phyloP scores from a whole-genome alignment of 441 rosid genomes.

The Mallotus japonicus region DNA sequence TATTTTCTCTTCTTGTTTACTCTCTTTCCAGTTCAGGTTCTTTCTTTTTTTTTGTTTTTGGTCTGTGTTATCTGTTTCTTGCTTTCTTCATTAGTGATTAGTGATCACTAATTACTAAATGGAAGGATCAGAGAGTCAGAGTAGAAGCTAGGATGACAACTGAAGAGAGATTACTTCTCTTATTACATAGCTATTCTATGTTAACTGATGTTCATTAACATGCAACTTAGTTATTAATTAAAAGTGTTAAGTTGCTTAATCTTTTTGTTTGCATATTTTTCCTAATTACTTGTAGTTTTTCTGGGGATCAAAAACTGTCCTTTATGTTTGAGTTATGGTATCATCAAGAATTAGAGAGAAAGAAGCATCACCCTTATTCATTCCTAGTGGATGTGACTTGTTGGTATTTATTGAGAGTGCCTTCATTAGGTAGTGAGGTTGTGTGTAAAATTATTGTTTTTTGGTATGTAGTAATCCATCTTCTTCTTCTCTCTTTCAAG shows the following conservation, averaged over 20 bases:
- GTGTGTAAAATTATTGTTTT: neutral
- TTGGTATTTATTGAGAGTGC: neutral
- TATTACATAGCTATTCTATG: conserved; percentile 18
- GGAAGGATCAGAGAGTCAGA: conserved; percentile 1
- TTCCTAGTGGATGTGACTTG: neutral
- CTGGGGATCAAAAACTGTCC: neutral
- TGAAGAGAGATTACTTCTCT: conserved; percentile 11
- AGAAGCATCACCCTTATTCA: neutral
- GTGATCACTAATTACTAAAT: conserved; percentile 17
- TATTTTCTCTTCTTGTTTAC: neutral
- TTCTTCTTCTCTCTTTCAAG: neutral
- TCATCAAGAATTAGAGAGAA: neutral
- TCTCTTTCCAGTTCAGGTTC: neutral
- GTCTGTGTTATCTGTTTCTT: conserved; percentile 6
- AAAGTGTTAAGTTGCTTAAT: too few relatives aligned
- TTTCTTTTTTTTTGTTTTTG: conserved; percentile 7
- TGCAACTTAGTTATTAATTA: neutral
- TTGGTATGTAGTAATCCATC: neutral
- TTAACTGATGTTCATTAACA: neutral
- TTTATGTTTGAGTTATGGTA: neutral
- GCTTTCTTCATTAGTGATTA: neutral
- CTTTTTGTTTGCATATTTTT: too few relatives aligned
- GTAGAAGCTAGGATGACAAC: conserved; percentile 19
- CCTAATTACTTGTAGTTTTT: neutral
- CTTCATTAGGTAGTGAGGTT: conserved; percentile 4